Percentiles rank a stretch among this genome's conserved stretches.
Evolutionary conservation across 805 yeast species (phyloP).

Genomic region (Cyberlindnera nakhonratchasimensis): DNA sequence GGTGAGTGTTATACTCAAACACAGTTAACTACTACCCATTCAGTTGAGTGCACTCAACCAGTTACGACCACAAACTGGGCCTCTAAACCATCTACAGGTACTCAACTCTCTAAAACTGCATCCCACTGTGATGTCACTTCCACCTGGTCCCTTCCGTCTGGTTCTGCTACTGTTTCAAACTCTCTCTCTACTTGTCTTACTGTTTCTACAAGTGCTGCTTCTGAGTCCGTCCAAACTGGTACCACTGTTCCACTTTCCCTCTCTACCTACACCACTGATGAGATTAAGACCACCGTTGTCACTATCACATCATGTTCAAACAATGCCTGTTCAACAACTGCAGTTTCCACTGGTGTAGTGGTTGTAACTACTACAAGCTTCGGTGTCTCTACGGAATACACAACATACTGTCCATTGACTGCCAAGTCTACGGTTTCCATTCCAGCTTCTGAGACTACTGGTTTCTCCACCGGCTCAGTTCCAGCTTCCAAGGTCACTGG

Average conservation of each 20-base stretch:
- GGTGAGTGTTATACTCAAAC: slow-evolving; percentile 8
- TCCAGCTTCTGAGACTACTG: background rate
- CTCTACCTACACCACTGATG: slow-evolving; percentile 10
- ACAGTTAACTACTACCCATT: slow-evolving; percentile 7
- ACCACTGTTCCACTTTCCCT: slow-evolving; percentile 7
- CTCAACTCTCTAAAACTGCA: slow-evolving; percentile 4
- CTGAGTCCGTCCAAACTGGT: too few relatives aligned
- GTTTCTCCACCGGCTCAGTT: background rate
- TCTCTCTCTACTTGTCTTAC: slow-evolving; percentile 17
- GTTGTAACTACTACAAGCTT: slow-evolving; percentile 5
- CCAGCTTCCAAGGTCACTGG: background rate
- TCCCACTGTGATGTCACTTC: background rate
- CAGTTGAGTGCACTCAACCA: slow-evolving; percentile 7
- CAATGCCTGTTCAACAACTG: slow-evolving; percentile 6
- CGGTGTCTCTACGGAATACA: slow-evolving; percentile 9
- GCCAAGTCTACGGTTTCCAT: slow-evolving; percentile 4
- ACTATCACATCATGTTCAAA: slow-evolving; percentile 13
- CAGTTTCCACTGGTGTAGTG: slow-evolving; percentile 12
- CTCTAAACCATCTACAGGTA: slow-evolving; percentile 5
- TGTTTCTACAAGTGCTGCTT: slow-evolving; percentile 24
- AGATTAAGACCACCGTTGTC: slow-evolving; percentile 11
- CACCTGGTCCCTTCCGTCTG: background rate
- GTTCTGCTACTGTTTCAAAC: too few relatives aligned
- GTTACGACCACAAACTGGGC: slow-evolving; percentile 10
- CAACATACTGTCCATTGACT: slow-evolving; percentile 20